Percentiles rank a stretch among this genome's conserved stretches.
phyloP scores from a whole-genome alignment of 2,329 filamentous ascomycete genomes.

The Pseudonectria buxi region DNA sequence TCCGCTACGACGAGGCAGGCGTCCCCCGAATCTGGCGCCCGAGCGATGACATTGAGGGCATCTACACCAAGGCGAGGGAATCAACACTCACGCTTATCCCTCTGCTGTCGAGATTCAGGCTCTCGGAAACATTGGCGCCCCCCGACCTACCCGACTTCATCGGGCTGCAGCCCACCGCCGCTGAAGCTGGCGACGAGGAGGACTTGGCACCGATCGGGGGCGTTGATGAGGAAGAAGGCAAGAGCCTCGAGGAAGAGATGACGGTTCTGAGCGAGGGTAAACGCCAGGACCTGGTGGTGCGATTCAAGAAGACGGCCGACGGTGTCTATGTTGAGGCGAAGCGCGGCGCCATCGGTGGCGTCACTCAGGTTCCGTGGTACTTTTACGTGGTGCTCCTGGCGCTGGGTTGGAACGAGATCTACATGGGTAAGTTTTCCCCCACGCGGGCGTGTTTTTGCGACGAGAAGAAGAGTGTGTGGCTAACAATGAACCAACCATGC shows the following conservation, averaged over 20 bases:
- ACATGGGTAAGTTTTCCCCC: conserved; percentile 62
- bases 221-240: conserved; percentile 89
- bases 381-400: conserved; percentile 87
- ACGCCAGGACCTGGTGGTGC: conserved; percentile 80
- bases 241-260: conserved; percentile 94
- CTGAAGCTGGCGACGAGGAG: conserved; percentile 79
- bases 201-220: conserved; percentile 85
- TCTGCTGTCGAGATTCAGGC: conserved; percentile 75
- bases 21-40: conserved; percentile 96
- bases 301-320: conserved; percentile 98
- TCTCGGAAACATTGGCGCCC: conserved; percentile 64
- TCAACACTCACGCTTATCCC: conserved; percentile 88
- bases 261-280: conserved; percentile 87
- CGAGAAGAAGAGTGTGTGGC: not conserved
- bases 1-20: conserved; percentile 91
- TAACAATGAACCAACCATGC: conserved; percentile 7
- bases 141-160: conserved; percentile 84
- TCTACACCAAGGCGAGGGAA: conserved; percentile 88
- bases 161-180: conserved; percentile 66
- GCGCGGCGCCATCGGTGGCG: conserved; percentile 88
- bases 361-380: conserved; percentile 89
- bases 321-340: conserved; percentile 98
- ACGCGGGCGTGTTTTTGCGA: not conserved
- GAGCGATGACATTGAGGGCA: conserved; percentile 91
- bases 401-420: conserved; percentile 97